Base-by-base conservation (phyloP, 1,284 basidiomycete species). In the Sutorius eximius region DNA sequence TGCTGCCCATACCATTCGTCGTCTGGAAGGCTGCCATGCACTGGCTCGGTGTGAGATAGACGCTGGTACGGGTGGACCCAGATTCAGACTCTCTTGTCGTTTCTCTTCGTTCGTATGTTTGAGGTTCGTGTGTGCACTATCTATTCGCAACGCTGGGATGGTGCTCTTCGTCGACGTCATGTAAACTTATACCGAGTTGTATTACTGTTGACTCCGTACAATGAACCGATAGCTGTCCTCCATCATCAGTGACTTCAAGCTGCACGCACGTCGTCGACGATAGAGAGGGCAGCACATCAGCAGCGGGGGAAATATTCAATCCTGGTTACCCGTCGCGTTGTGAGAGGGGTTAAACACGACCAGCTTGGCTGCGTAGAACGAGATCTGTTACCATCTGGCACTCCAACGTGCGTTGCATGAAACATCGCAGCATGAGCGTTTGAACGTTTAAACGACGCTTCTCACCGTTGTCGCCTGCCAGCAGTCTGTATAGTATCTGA, bases 1-100 rank as follows among this genome's bases (percentile, higher is more conserved):
- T 71, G 33, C 48, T 70, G 16, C 68, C 71, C 4, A 72, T 73
- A 53, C 70, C 68, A 9, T 70, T 73, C 41, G 71, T 70, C 20
- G 65, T 70, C 10, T 69, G 67, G 67, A 69, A 55, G 20, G 67
- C 67, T 5, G 67, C 67, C 3, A 60, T 69, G 71, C 57, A 66
- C 20, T 69, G 71, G 69, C 49, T 72, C 18, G 67, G 67, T 55
- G 65, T 51, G 40, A 59, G 69, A 50, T 71, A 62, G 48, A 49
- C 47, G 29, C 33, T 50, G 30, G 1, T 5, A 27, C 15, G 8
- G 29, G 20, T n/a, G 36, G 45, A 29, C 32, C 20, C 18, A 4
- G 45, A 41, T 11, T 8, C 18, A 12, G 12, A 27, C 20, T 2
- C 18, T 33, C 33, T 45, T 24, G 20, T 53, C 16, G 45, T 43